A percentile compares a stretch with the other conserved stretches of the same genome.
Evolutionary conservation across 176 grass and related monocot species (phyloP).

Genomic region (Zea mays): DNA sequence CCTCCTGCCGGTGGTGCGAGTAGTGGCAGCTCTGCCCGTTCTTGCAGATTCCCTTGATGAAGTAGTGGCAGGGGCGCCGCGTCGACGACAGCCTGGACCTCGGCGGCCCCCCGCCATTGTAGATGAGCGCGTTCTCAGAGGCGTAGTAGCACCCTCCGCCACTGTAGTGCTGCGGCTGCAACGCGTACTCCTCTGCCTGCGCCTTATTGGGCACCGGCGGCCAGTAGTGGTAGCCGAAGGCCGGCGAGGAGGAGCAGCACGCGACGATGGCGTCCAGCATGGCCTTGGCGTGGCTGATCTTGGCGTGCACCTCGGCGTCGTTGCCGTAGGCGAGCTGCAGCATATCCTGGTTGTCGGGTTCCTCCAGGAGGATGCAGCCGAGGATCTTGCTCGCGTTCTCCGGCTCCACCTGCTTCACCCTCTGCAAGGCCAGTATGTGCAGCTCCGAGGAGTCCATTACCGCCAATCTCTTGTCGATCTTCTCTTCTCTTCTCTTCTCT

Average conservation of each 20-base stretch:
- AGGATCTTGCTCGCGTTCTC: conserved; percentile 73
- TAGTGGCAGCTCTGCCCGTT: conserved; percentile 71
- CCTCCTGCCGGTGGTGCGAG: conserved; percentile 44
- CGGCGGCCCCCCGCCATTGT: conserved; percentile 13
- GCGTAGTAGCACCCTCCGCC: conserved; percentile 36
- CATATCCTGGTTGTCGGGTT: conserved; percentile 66
- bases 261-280: conserved; percentile 50
- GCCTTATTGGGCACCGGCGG: conserved; percentile 10
- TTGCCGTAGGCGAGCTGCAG: conserved; percentile 67
- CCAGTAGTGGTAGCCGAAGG: conserved; percentile 47
- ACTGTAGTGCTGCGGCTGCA: conserved; percentile 5
- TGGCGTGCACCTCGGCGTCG: conserved; percentile 47
- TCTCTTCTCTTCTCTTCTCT: too few relatives aligned
- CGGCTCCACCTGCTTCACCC: conserved; percentile 66
- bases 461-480: too few relatives aligned
- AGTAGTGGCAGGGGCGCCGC: conserved; percentile 71
- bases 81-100: conserved; percentile 33
- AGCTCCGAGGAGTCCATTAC: conserved; percentile 71
- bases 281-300: conserved; percentile 56
- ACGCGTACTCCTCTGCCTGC: conserved; percentile 34
- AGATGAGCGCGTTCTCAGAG: conserved; percentile 15
- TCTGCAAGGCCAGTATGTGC: conserved; percentile 51
- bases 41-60: conserved; percentile 76
- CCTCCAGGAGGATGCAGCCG: conserved; percentile 65
- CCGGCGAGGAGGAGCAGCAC: conserved; percentile 32